Base-by-base conservation (phyloP, 2,329 filamentous ascomycete species). In the Exophiala dermatitidis region DNA sequence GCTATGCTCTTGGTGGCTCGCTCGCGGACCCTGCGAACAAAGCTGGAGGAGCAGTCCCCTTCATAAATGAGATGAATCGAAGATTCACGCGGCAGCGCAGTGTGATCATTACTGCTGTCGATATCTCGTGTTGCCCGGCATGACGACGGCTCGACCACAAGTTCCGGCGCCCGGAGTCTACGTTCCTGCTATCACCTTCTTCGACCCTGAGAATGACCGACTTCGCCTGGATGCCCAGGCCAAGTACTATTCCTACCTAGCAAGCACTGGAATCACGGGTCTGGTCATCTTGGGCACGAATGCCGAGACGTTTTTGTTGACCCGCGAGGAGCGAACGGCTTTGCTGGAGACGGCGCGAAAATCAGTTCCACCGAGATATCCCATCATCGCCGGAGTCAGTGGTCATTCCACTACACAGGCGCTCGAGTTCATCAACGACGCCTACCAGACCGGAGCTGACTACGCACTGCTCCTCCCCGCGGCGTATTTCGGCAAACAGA, bases 371-470 rank as follows among this genome's bases (percentile, higher is more conserved):
- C 70, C 74, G 1, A 67, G 68, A 10, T 81, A 72, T 62, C 80
- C 79, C 30, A 72, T 84, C 64, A 82, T 83, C 73, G 80, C 79
- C 2, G 83, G 83, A 34, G 78, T 81, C 3, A 76, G 80, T 26
- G 81, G 77, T 0, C 82, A 85, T 67, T 83, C 80, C 8, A 84
- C 80, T 1, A 75, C 75, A 59, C 82, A 85, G 67, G 78, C 79
- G 3, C 72, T 83, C 1, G 77, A 83, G 64, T 77, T 77, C 56
- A 74, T 82, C 49, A 62, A 65, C 30, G 82, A 85, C 62, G 83
- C 83, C 1, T 70, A 72, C n/a, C 72, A 71, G 0, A 81, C 80
- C 1, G 82, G 81, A 9, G 81, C 81, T 45, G 72, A 84, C 68
- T 84, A 80, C 60, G 74, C 74, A 0, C 71, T 85, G 7, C 74